phyloP scores from a whole-genome alignment of 176 grass and related monocot species.

The Aechmea fasciata region DNA sequence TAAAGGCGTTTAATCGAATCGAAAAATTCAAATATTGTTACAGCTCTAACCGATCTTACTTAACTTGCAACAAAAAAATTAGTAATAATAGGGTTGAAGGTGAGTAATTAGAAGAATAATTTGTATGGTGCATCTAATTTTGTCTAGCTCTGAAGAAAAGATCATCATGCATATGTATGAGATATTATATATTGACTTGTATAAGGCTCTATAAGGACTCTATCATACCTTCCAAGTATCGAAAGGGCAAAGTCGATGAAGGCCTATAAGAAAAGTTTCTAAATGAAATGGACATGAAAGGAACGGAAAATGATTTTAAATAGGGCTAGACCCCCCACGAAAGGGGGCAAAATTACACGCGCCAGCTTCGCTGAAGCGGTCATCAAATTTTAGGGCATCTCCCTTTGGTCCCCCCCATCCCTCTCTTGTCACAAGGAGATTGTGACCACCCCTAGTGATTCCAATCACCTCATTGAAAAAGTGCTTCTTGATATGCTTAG shows the following conservation, averaged over 20 bases:
- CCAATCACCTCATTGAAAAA: not conserved
- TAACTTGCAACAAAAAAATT: too few species aligned
- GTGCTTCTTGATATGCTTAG: not conserved
- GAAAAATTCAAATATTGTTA: not conserved
- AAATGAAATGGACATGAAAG: constrained; percentile 34
- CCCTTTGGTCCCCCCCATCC: not conserved
- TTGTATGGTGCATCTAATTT: too few species aligned
- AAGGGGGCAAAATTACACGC: not conserved
- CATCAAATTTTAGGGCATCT: not conserved
- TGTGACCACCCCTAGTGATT: not conserved
- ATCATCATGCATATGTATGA: not conserved
- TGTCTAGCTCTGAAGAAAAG: too few species aligned
- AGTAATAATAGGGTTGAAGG: too few species aligned
- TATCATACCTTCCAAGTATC: constrained; percentile 26
- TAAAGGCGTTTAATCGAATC: not conserved
- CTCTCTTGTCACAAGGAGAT: not conserved
- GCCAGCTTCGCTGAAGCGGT: not conserved
- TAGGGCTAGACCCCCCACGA: too few species aligned
- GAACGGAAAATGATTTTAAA: constrained; percentile 12
- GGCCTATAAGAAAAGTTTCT: not conserved
- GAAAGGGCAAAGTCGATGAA: constrained; percentile 20
- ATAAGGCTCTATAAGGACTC: constrained; percentile 5
- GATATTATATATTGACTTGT: constrained; percentile 13
- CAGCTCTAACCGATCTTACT: too few species aligned
- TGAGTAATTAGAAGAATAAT: too few species aligned